Evolutionary conservation across 495 filamentous ascomycete species (phyloP).

Genomic region (Penicillium odoratum): DNA sequence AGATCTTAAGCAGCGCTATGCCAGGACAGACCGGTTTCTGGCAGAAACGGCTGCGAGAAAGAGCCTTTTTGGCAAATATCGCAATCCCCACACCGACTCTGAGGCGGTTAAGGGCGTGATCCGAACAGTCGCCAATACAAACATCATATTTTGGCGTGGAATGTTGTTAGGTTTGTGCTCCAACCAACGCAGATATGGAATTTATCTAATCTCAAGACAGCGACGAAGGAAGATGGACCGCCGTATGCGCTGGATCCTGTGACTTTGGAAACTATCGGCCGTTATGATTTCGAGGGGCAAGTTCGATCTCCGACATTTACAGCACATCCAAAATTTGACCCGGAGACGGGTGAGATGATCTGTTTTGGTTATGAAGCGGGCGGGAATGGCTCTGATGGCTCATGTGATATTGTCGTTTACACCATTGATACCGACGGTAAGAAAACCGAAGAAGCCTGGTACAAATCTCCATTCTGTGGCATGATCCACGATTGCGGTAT

Average conservation of each 20-base stretch:
- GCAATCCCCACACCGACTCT: conserved; percentile 55
- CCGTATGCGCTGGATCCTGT: conserved; percentile 57
- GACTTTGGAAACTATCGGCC: conserved; percentile 54
- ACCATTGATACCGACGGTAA: conserved; percentile 42
- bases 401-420: conserved; percentile 49
- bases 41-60: conserved; percentile 40
- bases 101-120: conserved; percentile 45
- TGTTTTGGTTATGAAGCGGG: conserved; percentile 57
- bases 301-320: conserved; percentile 53
- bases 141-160: conserved; percentile 53
- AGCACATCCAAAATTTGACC: conserved; percentile 63
- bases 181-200: no score
- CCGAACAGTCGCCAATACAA: conserved; percentile 54
- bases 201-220: conserved; percentile 11
- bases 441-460: conserved; percentile 47
- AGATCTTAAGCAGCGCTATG: conserved; percentile 53
- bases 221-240: conserved; percentile 55
- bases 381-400: conserved; percentile 40
- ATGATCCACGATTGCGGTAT: conserved; percentile 60
- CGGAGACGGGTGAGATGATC: conserved; percentile 56
- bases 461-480: conserved; percentile 52
- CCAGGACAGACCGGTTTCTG: conserved; percentile 50
- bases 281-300: conserved; percentile 59
- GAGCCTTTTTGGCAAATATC: conserved; percentile 51
- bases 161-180: conserved; percentile 33